A percentile compares a stretch with the other conserved stretches of the same genome.
These are phyloP conservation scores for Exidia glandulosa DNA, from an alignment of 768 basidiomycete species.

Conservation along the genomic window DNA sequence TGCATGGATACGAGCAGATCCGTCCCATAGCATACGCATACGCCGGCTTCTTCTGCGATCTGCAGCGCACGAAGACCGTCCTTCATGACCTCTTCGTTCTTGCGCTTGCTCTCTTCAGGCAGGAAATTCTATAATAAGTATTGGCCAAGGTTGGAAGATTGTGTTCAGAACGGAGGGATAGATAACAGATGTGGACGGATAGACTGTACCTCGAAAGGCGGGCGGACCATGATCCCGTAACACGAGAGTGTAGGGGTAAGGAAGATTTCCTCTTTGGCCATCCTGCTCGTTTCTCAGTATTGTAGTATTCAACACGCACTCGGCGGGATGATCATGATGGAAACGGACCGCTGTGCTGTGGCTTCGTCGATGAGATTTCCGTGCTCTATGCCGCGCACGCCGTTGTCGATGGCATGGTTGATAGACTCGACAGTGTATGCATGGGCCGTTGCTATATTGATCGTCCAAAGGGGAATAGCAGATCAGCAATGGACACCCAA, in stretches of 20 bases:
- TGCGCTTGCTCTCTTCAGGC: constrained; percentile 24
- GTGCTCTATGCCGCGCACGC: constrained; percentile 35
- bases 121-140: constrained; percentile 21
- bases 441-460: constrained; percentile 19
- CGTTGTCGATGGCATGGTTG: constrained; percentile 33
- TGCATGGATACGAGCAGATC: constrained; percentile 44
- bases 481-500: constrained; percentile 9
- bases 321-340: constrained; percentile 10
- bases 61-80: constrained; percentile 28
- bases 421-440: constrained; percentile 32
- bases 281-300: constrained; percentile 3
- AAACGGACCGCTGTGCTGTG: constrained; percentile 29
- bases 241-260: constrained; percentile 33
- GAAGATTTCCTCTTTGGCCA: constrained; percentile 32
- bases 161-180: no score
- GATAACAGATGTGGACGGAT: neutral
- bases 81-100: constrained; percentile 31
- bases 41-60: constrained; percentile 29
- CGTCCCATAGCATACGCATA: constrained; percentile 28
- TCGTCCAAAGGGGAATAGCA: constrained; percentile 30
- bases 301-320: neutral
- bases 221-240: constrained; percentile 31
- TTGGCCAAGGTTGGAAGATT: no score
- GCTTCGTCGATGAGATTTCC: constrained; percentile 31
- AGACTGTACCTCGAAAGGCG: constrained; percentile 28